Base-by-base conservation (phyloP, 2,329 filamentous ascomycete species). In the Phyllosticta citribraziliensis region DNA sequence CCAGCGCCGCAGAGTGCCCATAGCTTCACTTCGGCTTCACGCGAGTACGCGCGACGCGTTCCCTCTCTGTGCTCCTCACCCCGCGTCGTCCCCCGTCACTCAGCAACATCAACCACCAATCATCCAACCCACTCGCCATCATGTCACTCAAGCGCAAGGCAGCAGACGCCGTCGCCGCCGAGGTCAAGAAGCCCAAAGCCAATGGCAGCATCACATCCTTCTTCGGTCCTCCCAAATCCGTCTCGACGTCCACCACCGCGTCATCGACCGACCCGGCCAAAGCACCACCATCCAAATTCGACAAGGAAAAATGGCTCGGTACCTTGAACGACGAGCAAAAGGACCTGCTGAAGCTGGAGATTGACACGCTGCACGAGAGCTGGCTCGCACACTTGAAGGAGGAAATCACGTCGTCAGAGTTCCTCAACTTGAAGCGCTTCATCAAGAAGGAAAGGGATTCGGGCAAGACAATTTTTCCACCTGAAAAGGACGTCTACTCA, bases 341-440 rank as follows among this genome's bases (percentile, higher is more conserved):
- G 70, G 81, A 87, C 58, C 79, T 97, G 55, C 81, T 99, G 56
- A 81, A 88, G 70, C 82, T 99, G 51, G 94, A 99, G 77, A 96
- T 99, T 67, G 85, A 95, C 53, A 97, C 92, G 0, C 78, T 99
- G 63, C 84, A 97, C 71, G 89, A 92, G 63, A 95, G 88, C 77
- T 99, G 94, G 93, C 80, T 99, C 64, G 86, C 86, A 17, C 86
- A 89, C 65, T 81, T 99, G 62, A 96, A 95, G 73, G 91, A 96
- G 64, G 92, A 97, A 67, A 78, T 99, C 51, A 78, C 84, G 0
- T 87, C 81, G 62, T 84, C 85, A 24, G 87, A 92, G 63, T 99
- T 99, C 70, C 78, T 99, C 55, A 84, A 89, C 2, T 76, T 99
- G 66, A 99, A 99, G 80, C 82, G 83, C 57, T 99, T 97, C 73